Conservation (phyloP, 306 rosid genomes). For the Prunus mongolica region DNA sequence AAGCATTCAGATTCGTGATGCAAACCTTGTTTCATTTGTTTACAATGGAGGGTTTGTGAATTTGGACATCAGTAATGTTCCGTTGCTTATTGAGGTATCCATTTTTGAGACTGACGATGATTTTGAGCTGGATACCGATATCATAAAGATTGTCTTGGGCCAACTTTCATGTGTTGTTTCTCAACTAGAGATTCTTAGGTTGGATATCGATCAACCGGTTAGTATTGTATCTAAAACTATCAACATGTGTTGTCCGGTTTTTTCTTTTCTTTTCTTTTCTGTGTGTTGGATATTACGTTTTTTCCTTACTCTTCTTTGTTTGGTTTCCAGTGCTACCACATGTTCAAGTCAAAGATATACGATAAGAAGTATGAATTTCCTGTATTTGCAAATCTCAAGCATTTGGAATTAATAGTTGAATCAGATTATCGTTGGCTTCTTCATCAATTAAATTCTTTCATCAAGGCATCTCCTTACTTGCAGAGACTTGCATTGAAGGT, state of each 20-base stretch:
- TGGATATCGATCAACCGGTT: too few relatives aligned
- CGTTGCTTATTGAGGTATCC: not conserved
- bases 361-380: not conserved
- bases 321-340: too few relatives aligned
- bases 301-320: too few relatives aligned
- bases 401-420: not conserved
- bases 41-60: not conserved
- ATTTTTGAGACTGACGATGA: not conserved
- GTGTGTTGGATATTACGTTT: too few relatives aligned
- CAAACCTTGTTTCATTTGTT: not conserved
- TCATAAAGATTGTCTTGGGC: too few relatives aligned
- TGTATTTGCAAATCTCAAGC: not conserved
- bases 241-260: too few relatives aligned
- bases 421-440: not conserved
- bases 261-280: too few relatives aligned
- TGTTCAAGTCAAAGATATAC: too few relatives aligned
- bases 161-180: too few relatives aligned
- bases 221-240: too few relatives aligned
- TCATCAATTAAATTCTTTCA: not conserved
- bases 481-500: not conserved
- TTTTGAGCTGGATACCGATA: too few relatives aligned
- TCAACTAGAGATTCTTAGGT: too few relatives aligned
- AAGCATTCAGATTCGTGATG: not conserved
- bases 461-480: not conserved
- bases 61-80: not conserved